Evolutionary conservation across 2,329 filamentous ascomycete species (phyloP).

Genomic region (Aureobasidium sp.): DNA sequence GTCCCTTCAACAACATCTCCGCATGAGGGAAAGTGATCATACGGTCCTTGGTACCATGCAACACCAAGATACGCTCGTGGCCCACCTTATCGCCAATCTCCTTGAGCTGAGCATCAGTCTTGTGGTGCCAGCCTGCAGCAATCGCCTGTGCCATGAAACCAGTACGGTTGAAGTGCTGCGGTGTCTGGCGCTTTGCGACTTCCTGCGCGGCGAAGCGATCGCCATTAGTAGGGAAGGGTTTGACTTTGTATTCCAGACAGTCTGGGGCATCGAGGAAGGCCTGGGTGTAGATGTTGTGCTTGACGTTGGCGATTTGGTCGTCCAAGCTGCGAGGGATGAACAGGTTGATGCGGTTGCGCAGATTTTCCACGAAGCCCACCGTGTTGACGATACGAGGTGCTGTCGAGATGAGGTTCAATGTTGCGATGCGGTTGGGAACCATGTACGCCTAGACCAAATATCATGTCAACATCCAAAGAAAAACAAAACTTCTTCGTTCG

Average conservation of each 20-base stretch:
- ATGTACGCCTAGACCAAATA: conserved; percentile 25
- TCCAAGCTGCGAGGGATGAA: conserved; percentile 64
- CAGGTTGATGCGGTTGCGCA: conserved; percentile 48
- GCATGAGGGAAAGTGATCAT: conserved; percentile 71
- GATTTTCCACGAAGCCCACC: conserved; percentile 50
- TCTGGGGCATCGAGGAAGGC: conserved; percentile 57
- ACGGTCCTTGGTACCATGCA: conserved; percentile 67
- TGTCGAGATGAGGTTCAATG: conserved; percentile 43
- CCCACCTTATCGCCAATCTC: conserved; percentile 61
- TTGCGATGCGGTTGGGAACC: conserved; percentile 40
- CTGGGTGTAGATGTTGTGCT: conserved; percentile 56
- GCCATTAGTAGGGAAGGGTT: conserved; percentile 62
- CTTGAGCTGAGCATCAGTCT: conserved; percentile 56
- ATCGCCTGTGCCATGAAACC: conserved; percentile 71
- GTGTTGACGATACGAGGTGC: conserved; percentile 40
- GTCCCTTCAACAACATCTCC: conserved; percentile 53
- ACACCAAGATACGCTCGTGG: conserved; percentile 62
- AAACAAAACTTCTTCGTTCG: background rate
- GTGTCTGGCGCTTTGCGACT: conserved; percentile 58
- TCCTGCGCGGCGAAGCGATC: conserved; percentile 78
- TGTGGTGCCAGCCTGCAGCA: conserved; percentile 72
- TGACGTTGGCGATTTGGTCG: conserved; percentile 54
- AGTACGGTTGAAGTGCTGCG: conserved; percentile 50
- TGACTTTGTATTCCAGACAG: conserved; percentile 31
- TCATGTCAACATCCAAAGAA: background rate